Evolutionary conservation across 2,329 filamentous ascomycete genomes (phyloP).

Genomic region (Hortaea werneckii): DNA sequence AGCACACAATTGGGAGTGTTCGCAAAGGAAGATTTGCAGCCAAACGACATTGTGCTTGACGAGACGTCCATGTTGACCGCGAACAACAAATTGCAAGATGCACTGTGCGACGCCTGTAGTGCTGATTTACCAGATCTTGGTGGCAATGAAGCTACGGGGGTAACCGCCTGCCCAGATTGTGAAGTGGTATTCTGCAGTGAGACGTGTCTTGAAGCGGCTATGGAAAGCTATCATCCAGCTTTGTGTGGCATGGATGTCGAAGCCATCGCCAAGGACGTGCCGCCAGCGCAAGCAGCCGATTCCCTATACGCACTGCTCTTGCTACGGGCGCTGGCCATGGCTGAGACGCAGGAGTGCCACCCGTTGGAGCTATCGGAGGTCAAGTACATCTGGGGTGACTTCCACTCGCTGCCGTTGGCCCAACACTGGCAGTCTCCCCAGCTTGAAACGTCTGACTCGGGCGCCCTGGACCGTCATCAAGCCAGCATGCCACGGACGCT

Average conservation of each 20-base stretch:
- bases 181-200: conserved; percentile 52
- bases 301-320: conserved; percentile 51
- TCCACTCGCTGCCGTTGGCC: conserved; percentile 28
- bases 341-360: conserved; percentile 48
- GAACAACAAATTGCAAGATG: conserved; percentile 77
- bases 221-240: conserved; percentile 47
- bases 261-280: conserved; percentile 48
- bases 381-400: conserved; percentile 58
- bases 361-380: conserved; percentile 51
- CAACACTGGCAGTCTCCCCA: neutral
- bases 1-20: conserved; percentile 83
- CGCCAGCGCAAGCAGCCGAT: conserved; percentile 48
- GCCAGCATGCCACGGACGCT: conserved; percentile 45
- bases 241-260: conserved; percentile 47
- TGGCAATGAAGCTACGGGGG: conserved; percentile 12
- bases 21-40: conserved; percentile 66
- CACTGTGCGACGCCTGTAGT: conserved; percentile 84
- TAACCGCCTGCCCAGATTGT: conserved; percentile 44
- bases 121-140: conserved; percentile 48
- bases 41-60: conserved; percentile 65
- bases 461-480: neutral
- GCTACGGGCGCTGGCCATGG: conserved; percentile 49
- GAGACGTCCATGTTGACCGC: conserved; percentile 84
- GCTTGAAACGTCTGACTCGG: neutral
- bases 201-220: conserved; percentile 46